These are phyloP conservation scores for Quercus wislizeni DNA, from an alignment of 306 rosid genomes.

Conservation along the genomic window DNA sequence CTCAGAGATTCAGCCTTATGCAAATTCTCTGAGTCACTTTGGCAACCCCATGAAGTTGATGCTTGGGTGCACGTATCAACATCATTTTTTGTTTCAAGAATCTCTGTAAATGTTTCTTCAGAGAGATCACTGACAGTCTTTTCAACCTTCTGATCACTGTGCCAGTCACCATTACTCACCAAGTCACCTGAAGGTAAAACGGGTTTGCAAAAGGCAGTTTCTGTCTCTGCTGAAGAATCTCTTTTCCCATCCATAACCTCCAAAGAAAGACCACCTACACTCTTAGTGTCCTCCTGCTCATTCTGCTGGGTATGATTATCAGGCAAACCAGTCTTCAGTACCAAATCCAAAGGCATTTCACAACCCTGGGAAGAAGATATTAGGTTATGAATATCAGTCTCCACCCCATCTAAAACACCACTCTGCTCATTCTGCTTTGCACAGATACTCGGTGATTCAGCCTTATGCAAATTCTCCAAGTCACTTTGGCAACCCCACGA, in stretches of 20 bases:
- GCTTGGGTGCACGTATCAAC: conserved; percentile 27
- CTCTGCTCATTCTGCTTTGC: conserved; percentile 24
- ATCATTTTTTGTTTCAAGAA: conserved; percentile 36
- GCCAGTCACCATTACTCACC: conserved; percentile 24
- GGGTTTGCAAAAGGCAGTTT: conserved; percentile 32
- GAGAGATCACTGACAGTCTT: conserved; percentile 30
- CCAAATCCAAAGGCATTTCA: conserved; percentile 36
- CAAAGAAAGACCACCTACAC: conserved; percentile 27
- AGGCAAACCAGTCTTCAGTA: conserved; percentile 20
- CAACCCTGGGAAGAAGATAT: conserved; percentile 28
- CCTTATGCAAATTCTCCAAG: conserved; percentile 35
- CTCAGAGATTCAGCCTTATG: conserved; percentile 38
- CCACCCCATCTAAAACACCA: conserved; percentile 14
- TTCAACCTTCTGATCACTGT: conserved; percentile 33
- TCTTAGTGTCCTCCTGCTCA: conserved; percentile 42
- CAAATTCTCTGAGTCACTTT: conserved; percentile 30
- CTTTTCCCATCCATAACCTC: conserved; percentile 31
- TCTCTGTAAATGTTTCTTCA: conserved; percentile 36
- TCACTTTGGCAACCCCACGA: conserved; percentile 29
- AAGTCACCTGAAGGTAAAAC: conserved; percentile 25
- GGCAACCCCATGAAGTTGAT: conserved; percentile 32
- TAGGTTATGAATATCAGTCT: conserved; percentile 25
- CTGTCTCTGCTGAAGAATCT: conserved; percentile 36
- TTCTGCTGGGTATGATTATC: conserved; percentile 33
- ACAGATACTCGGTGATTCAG: conserved; percentile 34